Evolutionary conservation across 495 filamentous ascomycete genomes (phyloP).

Genomic region (Cenococcum geophilum): DNA sequence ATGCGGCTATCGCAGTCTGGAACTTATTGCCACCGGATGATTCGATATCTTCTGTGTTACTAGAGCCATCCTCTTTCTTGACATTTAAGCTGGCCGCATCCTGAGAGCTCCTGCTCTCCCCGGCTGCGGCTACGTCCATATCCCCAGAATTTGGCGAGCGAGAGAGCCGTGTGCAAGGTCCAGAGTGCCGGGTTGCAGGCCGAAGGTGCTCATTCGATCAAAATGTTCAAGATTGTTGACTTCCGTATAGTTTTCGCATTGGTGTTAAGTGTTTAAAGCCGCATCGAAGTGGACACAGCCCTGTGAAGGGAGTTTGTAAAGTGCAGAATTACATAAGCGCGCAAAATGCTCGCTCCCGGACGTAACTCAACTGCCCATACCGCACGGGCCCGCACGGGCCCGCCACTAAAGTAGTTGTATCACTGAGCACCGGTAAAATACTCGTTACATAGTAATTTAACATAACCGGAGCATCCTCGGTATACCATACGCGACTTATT

Average conservation of each 20-base stretch:
- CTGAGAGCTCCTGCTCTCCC: slow-evolving; percentile 21
- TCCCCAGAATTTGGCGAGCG: background rate
- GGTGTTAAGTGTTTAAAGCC: background rate
- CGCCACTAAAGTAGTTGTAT: too few species aligned
- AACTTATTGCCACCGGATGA: slow-evolving; percentile 70
- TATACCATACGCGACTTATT: too few species aligned
- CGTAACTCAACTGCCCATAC: too few species aligned
- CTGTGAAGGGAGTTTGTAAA: too few species aligned
- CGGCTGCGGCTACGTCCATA: slow-evolving; percentile 27
- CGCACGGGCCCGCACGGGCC: too few species aligned
- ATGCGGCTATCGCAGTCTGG: slow-evolving; percentile 88
- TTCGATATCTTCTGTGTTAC: background rate
- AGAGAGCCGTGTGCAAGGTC: background rate
- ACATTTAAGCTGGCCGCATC: slow-evolving; percentile 13
- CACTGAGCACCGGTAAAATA: too few species aligned
- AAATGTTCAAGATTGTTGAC: too few species aligned
- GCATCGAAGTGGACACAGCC: slow-evolving; percentile 11
- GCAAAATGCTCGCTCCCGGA: too few species aligned
- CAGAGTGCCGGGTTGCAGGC: background rate
- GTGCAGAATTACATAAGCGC: too few species aligned
- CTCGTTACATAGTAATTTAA: too few species aligned
- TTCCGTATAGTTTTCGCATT: slow-evolving; percentile 2
- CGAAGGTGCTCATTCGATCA: background rate
- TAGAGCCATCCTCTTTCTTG: background rate
- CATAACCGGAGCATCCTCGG: too few species aligned